Evolutionary conservation across 257 asterid genomes (phyloP).

Genomic region (Jacaranda copaia): DNA sequence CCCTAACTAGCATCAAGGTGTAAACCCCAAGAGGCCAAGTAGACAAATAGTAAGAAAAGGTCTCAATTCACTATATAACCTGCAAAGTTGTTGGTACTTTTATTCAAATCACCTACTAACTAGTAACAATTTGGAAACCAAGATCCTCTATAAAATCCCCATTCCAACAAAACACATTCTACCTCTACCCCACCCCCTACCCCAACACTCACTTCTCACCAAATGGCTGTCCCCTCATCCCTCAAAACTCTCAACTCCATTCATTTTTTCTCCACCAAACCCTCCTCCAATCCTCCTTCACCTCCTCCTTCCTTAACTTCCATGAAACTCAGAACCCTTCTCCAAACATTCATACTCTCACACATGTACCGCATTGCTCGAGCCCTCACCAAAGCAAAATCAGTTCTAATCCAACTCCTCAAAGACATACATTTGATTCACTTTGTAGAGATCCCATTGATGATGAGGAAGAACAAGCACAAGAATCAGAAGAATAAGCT

Average conservation of each 20-base stretch:
- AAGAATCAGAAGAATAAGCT: constrained; percentile 53
- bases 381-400: constrained; percentile 55
- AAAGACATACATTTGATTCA: constrained; percentile 50
- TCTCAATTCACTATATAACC: constrained; percentile 34
- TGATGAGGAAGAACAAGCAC: constrained; percentile 38
- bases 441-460: constrained; percentile 40
- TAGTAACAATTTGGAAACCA: constrained; percentile 60
- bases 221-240: constrained; percentile 48
- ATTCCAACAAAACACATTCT: constrained; percentile 39
- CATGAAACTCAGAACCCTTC: constrained; percentile 56
- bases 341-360: constrained; percentile 69
- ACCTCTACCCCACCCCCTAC: constrained; percentile 8
- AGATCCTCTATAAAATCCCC: constrained; percentile 65
- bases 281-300: constrained; percentile 16
- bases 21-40: neutral
- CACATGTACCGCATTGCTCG: constrained; percentile 60
- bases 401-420: constrained; percentile 54
- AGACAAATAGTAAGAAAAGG: constrained; percentile 33
- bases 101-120: constrained; percentile 65
- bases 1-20: too few relatives aligned
- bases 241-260: constrained; percentile 54
- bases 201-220: constrained; percentile 11
- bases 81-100: constrained; percentile 70
- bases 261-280: constrained; percentile 35
- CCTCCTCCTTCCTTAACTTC: constrained; percentile 54